phyloP scores from a whole-genome alignment of 768 basidiomycete genomes.

The Lactifluus pinguis region DNA sequence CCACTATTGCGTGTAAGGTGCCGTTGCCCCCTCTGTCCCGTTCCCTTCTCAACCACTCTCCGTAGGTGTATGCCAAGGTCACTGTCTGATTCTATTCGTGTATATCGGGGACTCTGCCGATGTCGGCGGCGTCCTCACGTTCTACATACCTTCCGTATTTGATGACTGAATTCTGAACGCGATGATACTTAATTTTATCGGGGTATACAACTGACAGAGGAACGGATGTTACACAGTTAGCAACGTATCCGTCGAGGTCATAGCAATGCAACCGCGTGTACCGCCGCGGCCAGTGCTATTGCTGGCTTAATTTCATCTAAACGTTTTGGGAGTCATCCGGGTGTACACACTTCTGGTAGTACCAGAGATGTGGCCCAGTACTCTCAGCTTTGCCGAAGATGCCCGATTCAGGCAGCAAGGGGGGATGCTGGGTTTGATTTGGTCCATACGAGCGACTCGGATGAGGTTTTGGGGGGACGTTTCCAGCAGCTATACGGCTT shows the following conservation, averaged over 20 bases:
- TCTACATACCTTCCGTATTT: constrained; percentile 75
- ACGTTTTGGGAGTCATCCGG: background rate
- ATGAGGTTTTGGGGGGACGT: too few species aligned
- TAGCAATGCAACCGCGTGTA: background rate
- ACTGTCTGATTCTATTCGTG: constrained; percentile 82
- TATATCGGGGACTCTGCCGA: constrained; percentile 77
- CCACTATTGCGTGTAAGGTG: constrained; percentile 74
- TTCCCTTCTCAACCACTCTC: background rate
- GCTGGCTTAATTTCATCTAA: too few species aligned
- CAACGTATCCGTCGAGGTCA: background rate
- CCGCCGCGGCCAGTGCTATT: too few species aligned
- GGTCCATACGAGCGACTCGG: too few species aligned
- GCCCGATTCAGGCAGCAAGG: background rate
- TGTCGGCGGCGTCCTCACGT: constrained; percentile 78
- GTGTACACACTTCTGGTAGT: too few species aligned
- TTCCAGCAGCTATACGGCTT: too few species aligned
- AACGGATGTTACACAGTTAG: background rate
- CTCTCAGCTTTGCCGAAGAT: background rate
- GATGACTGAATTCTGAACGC: constrained; percentile 34
- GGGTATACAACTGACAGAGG: too few species aligned
- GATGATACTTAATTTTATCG: too few species aligned
- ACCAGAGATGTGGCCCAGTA: too few species aligned
- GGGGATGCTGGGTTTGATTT: background rate
- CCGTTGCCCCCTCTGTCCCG: background rate
- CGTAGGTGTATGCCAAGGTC: constrained; percentile 69